Percentiles rank a stretch among this genome's conserved stretches.
Conservation (phyloP, 2,329 filamentous ascomycete species). For the Colletotrichum sp. region DNA sequence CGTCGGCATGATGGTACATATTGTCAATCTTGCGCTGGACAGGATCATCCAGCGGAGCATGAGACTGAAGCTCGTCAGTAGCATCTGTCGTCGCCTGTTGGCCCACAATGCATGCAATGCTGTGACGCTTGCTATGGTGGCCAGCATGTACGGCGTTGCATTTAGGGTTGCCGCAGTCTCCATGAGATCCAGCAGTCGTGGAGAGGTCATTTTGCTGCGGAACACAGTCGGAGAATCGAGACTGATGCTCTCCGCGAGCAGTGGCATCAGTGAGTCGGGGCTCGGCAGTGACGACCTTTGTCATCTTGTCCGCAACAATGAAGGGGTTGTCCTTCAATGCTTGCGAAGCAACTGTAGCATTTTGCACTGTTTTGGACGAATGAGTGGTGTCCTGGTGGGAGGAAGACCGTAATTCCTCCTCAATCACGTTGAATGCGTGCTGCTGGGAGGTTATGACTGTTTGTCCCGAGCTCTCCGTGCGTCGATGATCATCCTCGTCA, state of each 20-base stretch:
- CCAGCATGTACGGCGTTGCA: slow-evolving; percentile 29
- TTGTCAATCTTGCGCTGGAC: slow-evolving; percentile 32
- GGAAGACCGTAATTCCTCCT: not conserved
- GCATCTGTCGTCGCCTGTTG: slow-evolving; percentile 15
- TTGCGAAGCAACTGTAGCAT: not conserved
- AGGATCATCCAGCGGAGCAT: not conserved
- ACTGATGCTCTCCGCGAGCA: slow-evolving; percentile 22
- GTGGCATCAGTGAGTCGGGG: slow-evolving; percentile 27
- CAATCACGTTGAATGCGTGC: not conserved
- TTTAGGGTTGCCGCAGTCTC: slow-evolving; percentile 31
- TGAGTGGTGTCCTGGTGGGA: not conserved
- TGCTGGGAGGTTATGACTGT: not conserved
- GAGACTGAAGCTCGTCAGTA: not conserved
- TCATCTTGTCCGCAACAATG: slow-evolving; percentile 32
- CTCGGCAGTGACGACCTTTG: slow-evolving; percentile 22
- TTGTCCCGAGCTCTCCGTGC: not conserved
- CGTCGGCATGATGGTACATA: slow-evolving; percentile 36
- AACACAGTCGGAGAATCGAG: slow-evolving; percentile 34
- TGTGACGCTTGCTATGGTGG: slow-evolving; percentile 35
- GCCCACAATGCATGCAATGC: slow-evolving; percentile 32
- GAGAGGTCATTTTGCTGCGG: slow-evolving; percentile 23
- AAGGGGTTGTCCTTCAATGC: slow-evolving; percentile 36
- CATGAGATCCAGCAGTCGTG: slow-evolving; percentile 15
- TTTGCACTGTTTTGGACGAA: not conserved
- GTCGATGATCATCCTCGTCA: slow-evolving; percentile 9